Evolutionary conservation across 768 basidiomycete species (phyloP).

Genomic region (Suillus americanus): DNA sequence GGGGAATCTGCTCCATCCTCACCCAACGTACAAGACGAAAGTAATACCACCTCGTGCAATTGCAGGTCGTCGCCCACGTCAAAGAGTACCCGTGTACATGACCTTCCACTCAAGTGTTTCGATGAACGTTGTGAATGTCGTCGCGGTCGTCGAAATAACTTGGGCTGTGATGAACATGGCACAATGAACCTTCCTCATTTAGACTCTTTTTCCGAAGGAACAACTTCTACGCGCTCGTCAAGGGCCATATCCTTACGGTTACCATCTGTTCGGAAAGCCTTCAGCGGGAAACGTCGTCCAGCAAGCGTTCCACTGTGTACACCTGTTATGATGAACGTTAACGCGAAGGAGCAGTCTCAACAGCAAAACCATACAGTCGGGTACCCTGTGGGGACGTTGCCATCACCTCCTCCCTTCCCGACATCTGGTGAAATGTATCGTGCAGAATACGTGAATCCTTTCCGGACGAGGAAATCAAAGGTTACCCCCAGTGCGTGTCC

Average conservation of each 20-base stretch:
- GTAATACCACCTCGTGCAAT: not conserved
- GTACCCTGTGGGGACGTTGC: not conserved
- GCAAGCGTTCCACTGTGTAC: not conserved
- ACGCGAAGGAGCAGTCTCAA: not conserved
- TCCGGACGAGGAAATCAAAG: conserved; percentile 16
- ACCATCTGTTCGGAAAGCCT: conserved; percentile 13
- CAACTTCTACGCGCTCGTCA: conserved; percentile 3
- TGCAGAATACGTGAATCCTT: conserved; percentile 16
- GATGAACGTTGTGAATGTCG: conserved; percentile 7
- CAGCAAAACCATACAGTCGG: not conserved
- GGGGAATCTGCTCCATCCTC: not conserved
- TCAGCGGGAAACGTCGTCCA: conserved; percentile 12
- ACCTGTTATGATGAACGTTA: conserved; percentile 3
- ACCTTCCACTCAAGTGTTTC: conserved; percentile 1
- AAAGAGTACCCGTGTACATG: conserved; percentile 6
- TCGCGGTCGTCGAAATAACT: conserved; percentile 13
- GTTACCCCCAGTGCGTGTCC: conserved; percentile 5
- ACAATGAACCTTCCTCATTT: not conserved
- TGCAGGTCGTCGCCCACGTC: not conserved
- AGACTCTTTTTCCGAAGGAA: not conserved
- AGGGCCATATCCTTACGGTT: conserved; percentile 4
- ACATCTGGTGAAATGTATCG: conserved; percentile 12
- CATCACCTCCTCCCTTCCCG: not conserved
- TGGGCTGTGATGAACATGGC: conserved; percentile 7
- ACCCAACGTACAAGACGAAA: not conserved